Conservation (phyloP, 2,329 filamentous ascomycete species). For the Didymella arachidicola region DNA sequence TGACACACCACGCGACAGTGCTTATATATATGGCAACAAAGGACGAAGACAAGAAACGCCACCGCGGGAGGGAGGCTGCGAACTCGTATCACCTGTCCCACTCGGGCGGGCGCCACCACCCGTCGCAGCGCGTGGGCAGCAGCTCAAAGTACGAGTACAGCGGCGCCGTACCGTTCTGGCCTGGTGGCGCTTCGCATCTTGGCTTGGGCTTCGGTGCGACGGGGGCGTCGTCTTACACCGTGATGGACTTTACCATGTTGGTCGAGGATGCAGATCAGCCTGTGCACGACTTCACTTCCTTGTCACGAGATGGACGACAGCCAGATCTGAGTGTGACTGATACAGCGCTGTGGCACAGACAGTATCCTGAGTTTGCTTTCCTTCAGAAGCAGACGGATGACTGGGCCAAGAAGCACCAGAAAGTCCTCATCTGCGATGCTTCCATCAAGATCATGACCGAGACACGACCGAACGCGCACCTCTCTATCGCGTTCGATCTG, state of each 20-base stretch:
- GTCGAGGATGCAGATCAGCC: constrained; percentile 48
- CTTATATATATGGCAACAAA: constrained; percentile 53
- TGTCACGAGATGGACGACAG: constrained; percentile 39
- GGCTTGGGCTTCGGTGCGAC: constrained; percentile 20
- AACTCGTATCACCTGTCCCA: constrained; percentile 34
- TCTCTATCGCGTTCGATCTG: constrained; percentile 46
- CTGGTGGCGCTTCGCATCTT: constrained; percentile 27
- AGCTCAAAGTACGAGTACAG: constrained; percentile 36
- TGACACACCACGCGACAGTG: constrained; percentile 42
- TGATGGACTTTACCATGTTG: constrained; percentile 52
- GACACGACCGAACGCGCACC: constrained; percentile 44
- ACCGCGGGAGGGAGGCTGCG: constrained; percentile 27
- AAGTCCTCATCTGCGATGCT: constrained; percentile 53
- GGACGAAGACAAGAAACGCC: constrained; percentile 40
- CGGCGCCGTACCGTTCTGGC: constrained; percentile 26
- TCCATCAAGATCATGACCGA: constrained; percentile 53
- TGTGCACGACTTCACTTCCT: constrained; percentile 52
- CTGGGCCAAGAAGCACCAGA: constrained; percentile 36
- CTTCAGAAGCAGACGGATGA: constrained; percentile 30
- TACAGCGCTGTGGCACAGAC: constrained; percentile 41
- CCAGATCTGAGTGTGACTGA: constrained; percentile 45
- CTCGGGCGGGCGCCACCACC: constrained; percentile 32
- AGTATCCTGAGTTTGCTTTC: constrained; percentile 46
- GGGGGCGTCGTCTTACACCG: constrained; percentile 29
- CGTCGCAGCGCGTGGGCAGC: constrained; percentile 25